These are phyloP conservation scores for Leishmania braziliensis DNA, from an alignment of 208 protist genomes.

Conservation along the genomic window DNA sequence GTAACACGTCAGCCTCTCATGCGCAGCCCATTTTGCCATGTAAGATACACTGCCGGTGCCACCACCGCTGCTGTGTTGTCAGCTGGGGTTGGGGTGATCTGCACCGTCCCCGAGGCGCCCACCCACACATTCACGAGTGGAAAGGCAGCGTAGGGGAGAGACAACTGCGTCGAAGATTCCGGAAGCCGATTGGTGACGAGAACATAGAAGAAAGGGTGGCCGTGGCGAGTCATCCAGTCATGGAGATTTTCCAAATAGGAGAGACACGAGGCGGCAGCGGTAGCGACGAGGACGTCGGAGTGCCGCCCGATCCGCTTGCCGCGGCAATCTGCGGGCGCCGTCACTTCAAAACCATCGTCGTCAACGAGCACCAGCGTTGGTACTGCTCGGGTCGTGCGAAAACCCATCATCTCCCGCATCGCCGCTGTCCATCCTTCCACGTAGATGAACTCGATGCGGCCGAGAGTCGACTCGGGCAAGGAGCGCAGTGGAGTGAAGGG, in stretches of 20 bases:
- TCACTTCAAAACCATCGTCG: constrained; percentile 52
- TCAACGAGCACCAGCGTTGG: constrained; percentile 55
- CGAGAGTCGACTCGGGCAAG: constrained; percentile 37
- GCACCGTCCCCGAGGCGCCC: constrained; percentile 40
- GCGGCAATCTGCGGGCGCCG: neutral
- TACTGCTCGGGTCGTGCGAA: constrained; percentile 24
- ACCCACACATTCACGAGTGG: constrained; percentile 52
- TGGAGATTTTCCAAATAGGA: constrained; percentile 50
- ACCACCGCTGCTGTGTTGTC: constrained; percentile 17
- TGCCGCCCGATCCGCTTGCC: constrained; percentile 7
- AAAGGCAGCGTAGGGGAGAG: constrained; percentile 54
- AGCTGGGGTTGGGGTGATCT: constrained; percentile 33
- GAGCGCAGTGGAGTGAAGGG: constrained; percentile 56
- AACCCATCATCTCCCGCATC: constrained; percentile 42
- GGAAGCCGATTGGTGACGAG: constrained; percentile 48
- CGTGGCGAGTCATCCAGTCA: constrained; percentile 30
- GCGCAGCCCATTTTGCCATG: constrained; percentile 46
- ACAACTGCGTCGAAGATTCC: constrained; percentile 18
- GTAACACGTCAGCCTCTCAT: constrained; percentile 5
- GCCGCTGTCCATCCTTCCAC: constrained; percentile 37
- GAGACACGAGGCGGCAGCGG: constrained; percentile 21
- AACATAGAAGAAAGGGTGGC: constrained; percentile 39
- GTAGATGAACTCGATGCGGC: constrained; percentile 67
- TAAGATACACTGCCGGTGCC: constrained; percentile 22
- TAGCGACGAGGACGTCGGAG: constrained; percentile 13